These are phyloP conservation scores for Drechslera avenae DNA, from an alignment of 2,329 filamentous ascomycete genomes.

Conservation along the genomic window DNA sequence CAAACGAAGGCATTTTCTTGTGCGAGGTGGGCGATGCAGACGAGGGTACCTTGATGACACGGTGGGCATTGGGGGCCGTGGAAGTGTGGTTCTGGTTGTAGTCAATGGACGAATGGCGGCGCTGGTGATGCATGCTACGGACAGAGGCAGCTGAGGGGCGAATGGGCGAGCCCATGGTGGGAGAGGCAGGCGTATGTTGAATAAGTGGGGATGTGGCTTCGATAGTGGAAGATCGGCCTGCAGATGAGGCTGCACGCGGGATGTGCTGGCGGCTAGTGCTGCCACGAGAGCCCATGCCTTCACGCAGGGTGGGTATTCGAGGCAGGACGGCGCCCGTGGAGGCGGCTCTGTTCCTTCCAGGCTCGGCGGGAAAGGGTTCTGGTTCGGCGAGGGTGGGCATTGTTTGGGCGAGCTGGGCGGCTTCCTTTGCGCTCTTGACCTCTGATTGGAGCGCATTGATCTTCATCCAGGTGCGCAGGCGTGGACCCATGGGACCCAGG, in stretches of 20 bases:
- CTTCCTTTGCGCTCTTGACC: slow-evolving; percentile 63
- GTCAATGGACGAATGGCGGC: slow-evolving; percentile 87
- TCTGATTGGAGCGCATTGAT: slow-evolving; percentile 92
- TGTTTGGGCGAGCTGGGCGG: slow-evolving; percentile 40
- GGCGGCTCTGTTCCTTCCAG: slow-evolving; percentile 53
- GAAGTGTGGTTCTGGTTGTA: slow-evolving; percentile 58
- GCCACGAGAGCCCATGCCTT: slow-evolving; percentile 37
- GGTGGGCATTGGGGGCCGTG: slow-evolving; percentile 28
- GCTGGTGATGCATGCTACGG: slow-evolving; percentile 79
- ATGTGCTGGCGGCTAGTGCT: slow-evolving; percentile 33
- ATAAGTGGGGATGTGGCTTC: slow-evolving; percentile 52
- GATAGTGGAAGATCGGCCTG: slow-evolving; percentile 38
- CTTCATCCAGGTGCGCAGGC: slow-evolving; percentile 95
- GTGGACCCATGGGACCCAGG: slow-evolving; percentile 84
- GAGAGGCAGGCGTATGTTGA: slow-evolving; percentile 51
- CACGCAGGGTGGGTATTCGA: slow-evolving; percentile 45
- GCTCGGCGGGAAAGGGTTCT: slow-evolving; percentile 46
- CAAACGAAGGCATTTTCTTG: slow-evolving; percentile 63
- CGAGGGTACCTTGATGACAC: slow-evolving; percentile 26
- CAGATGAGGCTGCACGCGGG: slow-evolving; percentile 42
- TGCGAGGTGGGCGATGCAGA: slow-evolving; percentile 47
- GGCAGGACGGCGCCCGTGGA: slow-evolving; percentile 50
- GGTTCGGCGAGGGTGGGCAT: slow-evolving; percentile 41
- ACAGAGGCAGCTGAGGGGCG: slow-evolving; percentile 81
- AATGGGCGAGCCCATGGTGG: slow-evolving; percentile 48